A percentile compares a stretch with the other conserved stretches of the same genome.
phyloP scores from a whole-genome alignment of 2,329 filamentous ascomycete genomes.

The Torrubiella hemipterigena region DNA sequence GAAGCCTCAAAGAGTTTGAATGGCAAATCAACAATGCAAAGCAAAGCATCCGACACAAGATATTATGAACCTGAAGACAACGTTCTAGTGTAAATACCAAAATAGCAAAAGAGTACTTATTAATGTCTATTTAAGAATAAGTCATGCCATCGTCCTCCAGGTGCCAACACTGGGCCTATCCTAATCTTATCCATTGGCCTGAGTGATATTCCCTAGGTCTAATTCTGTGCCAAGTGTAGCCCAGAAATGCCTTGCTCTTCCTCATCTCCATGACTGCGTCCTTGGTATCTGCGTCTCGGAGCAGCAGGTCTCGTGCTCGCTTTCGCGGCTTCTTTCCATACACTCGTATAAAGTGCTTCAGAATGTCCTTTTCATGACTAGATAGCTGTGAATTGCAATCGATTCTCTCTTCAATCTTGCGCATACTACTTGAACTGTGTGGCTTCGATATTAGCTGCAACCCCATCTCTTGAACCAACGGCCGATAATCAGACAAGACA shows the following conservation, averaged over 20 bases:
- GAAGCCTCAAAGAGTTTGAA: constrained; percentile 78
- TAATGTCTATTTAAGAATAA: too few relatives aligned
- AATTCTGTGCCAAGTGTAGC: constrained; percentile 69
- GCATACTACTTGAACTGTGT: constrained; percentile 35
- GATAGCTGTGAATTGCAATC: constrained; percentile 23
- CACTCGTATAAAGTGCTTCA: constrained; percentile 38
- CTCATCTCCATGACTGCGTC: constrained; percentile 64
- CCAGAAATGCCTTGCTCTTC: constrained; percentile 74
- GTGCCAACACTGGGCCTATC: too few relatives aligned
- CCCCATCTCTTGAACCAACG: constrained; percentile 29
- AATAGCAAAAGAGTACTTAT: too few relatives aligned
- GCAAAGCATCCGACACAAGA: too few relatives aligned
- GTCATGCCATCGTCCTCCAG: too few relatives aligned
- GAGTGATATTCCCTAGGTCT: constrained; percentile 17
- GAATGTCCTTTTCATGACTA: constrained; percentile 23
- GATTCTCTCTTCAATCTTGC: constrained; percentile 35
- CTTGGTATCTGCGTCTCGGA: constrained; percentile 60
- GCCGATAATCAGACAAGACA: constrained; percentile 24
- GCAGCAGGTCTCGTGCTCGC: constrained; percentile 69
- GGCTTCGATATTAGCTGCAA: constrained; percentile 32
- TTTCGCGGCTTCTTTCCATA: constrained; percentile 58
- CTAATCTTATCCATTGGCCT: too few relatives aligned
- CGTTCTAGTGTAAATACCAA: too few relatives aligned
- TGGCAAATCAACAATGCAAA: constrained; percentile 76
- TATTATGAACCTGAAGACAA: too few relatives aligned